Percentiles rank a stretch among this genome's conserved stretches.
These are phyloP conservation scores for Wickerhamomyces strasburgensis DNA, from an alignment of 805 yeast species.

Conservation along the genomic window DNA sequence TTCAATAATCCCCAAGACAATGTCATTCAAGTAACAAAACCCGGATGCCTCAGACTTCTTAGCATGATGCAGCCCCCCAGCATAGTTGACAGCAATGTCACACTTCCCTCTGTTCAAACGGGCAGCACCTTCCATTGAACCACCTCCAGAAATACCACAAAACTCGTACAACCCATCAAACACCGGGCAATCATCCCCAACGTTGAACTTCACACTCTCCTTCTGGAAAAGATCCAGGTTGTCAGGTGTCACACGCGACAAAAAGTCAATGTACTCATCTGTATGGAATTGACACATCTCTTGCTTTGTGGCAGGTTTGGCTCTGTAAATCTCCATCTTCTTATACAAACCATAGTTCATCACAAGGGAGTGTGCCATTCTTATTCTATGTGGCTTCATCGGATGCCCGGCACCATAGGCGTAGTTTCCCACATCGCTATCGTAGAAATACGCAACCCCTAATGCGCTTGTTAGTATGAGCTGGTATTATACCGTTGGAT, in stretches of 20 bases:
- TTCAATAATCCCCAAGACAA: conserved; percentile 78
- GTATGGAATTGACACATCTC: conserved; percentile 99
- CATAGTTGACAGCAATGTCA: conserved; percentile 89
- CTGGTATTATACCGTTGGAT: background rate
- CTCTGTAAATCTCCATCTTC: conserved; percentile 89
- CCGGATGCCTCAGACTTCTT: conserved; percentile 88
- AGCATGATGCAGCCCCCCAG: conserved; percentile 93
- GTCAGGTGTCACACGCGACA: conserved; percentile 88
- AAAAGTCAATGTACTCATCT: conserved; percentile 92
- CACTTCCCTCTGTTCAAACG: conserved; percentile 76
- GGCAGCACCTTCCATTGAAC: conserved; percentile 86
- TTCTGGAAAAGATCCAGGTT: conserved; percentile 81
- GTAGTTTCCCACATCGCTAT: conserved; percentile 90
- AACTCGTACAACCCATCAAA: conserved; percentile 75
- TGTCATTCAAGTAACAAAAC: conserved; percentile 87
- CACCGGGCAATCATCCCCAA: conserved; percentile 91
- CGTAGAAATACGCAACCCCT: conserved; percentile 72
- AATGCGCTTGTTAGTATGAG: conserved; percentile 11
- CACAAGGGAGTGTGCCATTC: conserved; percentile 96
- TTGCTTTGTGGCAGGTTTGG: conserved; percentile 95
- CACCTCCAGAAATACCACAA: conserved; percentile 80
- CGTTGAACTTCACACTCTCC: conserved; percentile 88
- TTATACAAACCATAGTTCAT: conserved; percentile 96
- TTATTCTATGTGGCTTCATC: conserved; percentile 97
- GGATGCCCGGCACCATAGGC: conserved; percentile 99